Evolutionary conservation across 2,329 filamentous ascomycete genomes (phyloP).

Genomic region (Alternaria solani): DNA sequence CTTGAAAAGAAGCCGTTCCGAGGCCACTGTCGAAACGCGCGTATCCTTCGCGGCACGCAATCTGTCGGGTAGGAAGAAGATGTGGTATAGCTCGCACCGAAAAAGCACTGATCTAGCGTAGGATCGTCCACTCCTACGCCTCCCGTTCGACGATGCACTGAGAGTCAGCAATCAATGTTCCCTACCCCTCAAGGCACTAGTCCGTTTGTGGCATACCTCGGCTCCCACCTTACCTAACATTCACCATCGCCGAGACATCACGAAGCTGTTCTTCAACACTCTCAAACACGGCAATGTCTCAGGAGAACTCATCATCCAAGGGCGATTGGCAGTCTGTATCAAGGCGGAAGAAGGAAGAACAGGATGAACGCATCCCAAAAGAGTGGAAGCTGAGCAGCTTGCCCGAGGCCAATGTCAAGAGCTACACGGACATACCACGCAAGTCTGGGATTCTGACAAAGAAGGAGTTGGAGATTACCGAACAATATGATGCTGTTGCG

Average conservation of each 20-base stretch:
- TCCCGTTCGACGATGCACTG: background rate
- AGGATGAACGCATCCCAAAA: slow-evolving; percentile 52
- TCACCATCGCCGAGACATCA: slow-evolving; percentile 8
- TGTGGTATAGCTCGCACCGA: background rate
- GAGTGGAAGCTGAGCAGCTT: slow-evolving; percentile 53
- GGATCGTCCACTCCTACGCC: background rate
- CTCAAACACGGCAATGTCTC: slow-evolving; percentile 22
- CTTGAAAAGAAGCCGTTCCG: background rate
- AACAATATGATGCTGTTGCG: slow-evolving; percentile 58
- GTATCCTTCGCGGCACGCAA: background rate
- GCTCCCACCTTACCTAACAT: slow-evolving; percentile 11
- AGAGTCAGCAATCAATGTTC: background rate
- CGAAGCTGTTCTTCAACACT: background rate
- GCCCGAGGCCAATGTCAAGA: slow-evolving; percentile 34
- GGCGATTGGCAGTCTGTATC: slow-evolving; percentile 53
- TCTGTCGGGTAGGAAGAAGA: background rate
- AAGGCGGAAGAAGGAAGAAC: slow-evolving; percentile 54
- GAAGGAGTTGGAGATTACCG: slow-evolving; percentile 64
- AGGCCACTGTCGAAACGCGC: background rate
- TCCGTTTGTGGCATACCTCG: slow-evolving; percentile 25
- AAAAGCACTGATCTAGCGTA: background rate
- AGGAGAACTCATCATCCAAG: slow-evolving; percentile 14
- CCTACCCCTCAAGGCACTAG: slow-evolving; percentile 27
- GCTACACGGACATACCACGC: slow-evolving; percentile 58
- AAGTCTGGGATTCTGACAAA: slow-evolving; percentile 61